Evolutionary conservation across 805 yeast species (phyloP).

Genomic region (Deakozyma indianensis): DNA sequence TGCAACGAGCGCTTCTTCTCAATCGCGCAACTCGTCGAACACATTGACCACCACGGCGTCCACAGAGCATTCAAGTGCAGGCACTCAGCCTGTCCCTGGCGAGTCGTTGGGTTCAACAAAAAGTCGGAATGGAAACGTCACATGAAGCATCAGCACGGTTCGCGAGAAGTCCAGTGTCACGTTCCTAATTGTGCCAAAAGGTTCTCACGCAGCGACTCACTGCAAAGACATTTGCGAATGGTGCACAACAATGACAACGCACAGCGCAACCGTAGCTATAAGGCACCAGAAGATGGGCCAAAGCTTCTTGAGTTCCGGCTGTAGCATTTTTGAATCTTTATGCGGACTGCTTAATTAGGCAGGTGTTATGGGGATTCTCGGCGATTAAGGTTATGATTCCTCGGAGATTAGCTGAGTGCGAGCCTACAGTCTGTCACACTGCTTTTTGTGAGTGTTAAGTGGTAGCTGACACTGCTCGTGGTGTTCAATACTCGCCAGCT

Average conservation of each 20-base stretch:
- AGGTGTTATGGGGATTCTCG: no score
- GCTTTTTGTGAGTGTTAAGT: no score
- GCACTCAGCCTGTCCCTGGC: conserved; percentile 27
- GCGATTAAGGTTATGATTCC: no score
- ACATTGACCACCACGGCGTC: conserved; percentile 21
- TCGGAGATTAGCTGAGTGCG: no score
- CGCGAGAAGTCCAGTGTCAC: conserved; percentile 9
- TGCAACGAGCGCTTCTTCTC: conserved; percentile 21
- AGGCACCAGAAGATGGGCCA: not conserved
- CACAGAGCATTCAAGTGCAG: conserved; percentile 24
- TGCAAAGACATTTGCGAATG: conserved; percentile 22
- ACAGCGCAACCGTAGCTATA: conserved; percentile 20
- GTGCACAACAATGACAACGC: conserved; percentile 28
- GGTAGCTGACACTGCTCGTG: no score
- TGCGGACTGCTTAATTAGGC: no score
- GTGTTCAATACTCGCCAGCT: no score
- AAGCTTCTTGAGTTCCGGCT: not conserved
- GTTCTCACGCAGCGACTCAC: conserved; percentile 20
- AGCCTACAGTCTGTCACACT: no score
- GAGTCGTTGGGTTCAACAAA: conserved; percentile 26
- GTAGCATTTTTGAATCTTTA: no score
- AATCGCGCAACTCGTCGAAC: conserved; percentile 22
- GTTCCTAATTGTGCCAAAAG: conserved; percentile 11
- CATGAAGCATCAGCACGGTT: conserved; percentile 17
- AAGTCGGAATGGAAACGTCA: conserved; percentile 25